A percentile compares a stretch with the other conserved stretches of the same genome.
These are phyloP conservation scores for Lasiosphaeris hirsuta DNA, from an alignment of 495 filamentous ascomycete species.

Conservation along the genomic window DNA sequence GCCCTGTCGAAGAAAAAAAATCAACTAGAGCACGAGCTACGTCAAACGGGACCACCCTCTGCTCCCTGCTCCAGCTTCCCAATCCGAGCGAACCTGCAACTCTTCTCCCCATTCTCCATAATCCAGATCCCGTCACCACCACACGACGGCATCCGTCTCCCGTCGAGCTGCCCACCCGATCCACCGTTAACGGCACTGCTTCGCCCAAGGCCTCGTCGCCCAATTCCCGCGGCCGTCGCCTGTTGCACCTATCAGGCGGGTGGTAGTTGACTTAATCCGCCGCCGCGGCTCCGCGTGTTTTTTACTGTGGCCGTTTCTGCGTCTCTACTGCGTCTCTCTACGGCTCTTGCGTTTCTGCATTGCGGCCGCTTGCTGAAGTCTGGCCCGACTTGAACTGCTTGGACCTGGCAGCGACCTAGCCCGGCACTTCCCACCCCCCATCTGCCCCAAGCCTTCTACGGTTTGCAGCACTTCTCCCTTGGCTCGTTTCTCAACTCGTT, in stretches of 20 bases:
- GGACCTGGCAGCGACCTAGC: too few relatives aligned
- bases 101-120: slow-evolving; percentile 10
- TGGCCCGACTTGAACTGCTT: neutral
- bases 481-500: too few relatives aligned
- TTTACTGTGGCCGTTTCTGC: slow-evolving; percentile 11
- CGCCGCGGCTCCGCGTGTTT: slow-evolving; percentile 12
- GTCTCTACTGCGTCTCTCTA: neutral
- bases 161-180: neutral
- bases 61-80: neutral
- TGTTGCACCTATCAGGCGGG: slow-evolving; percentile 9
- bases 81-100: neutral
- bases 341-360: neutral
- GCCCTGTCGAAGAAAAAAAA: slow-evolving; percentile 1
- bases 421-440: too few relatives aligned
- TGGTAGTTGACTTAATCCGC: slow-evolving; percentile 21
- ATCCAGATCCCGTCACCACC: neutral
- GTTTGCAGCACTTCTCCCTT: neutral
- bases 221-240: slow-evolving; percentile 16
- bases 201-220: slow-evolving; percentile 13
- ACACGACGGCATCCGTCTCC: slow-evolving; percentile 5
- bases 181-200: slow-evolving; percentile 1
- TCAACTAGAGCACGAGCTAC: neutral
- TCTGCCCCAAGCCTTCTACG: neutral
- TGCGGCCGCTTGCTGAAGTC: neutral
- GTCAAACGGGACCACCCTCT: neutral